Percentiles rank a stretch among this genome's conserved stretches.
Conservation (phyloP, 768 basidiomycete genomes). For the Rhodotorula diobovata region DNA sequence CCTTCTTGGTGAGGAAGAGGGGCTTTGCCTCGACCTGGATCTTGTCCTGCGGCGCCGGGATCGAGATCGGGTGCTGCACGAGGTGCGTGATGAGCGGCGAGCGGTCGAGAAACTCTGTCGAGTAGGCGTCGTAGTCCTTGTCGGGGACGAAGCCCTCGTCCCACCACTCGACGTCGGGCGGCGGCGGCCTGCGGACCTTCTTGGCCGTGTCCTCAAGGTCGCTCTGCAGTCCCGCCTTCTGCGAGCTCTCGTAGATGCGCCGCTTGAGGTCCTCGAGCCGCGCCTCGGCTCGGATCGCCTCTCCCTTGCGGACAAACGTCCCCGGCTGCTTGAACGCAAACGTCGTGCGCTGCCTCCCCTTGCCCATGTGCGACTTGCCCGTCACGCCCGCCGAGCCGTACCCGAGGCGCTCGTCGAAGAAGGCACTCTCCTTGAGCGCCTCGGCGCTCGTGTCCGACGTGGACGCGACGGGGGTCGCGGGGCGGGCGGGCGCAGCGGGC, state of each 20-base stretch:
- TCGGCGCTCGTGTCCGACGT: slow-evolving; percentile 43
- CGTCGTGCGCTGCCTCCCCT: slow-evolving; percentile 52
- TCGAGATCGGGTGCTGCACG: slow-evolving; percentile 94
- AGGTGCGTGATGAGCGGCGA: slow-evolving; percentile 74
- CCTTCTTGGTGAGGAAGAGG: slow-evolving; percentile 89
- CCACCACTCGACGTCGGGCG: slow-evolving; percentile 96
- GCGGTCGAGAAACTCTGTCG: slow-evolving; percentile 42
- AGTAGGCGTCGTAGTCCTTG: slow-evolving; percentile 60
- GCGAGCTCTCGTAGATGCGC: slow-evolving; percentile 84
- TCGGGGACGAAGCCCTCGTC: slow-evolving; percentile 77
- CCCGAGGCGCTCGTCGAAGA: slow-evolving; percentile 43
- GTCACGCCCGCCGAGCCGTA: slow-evolving; percentile 60
- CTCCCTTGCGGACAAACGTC: slow-evolving; percentile 59
- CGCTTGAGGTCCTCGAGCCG: slow-evolving; percentile 88
- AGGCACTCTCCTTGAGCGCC: slow-evolving; percentile 38
- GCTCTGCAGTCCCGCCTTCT: slow-evolving; percentile 88
- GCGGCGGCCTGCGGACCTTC: slow-evolving; percentile 75
- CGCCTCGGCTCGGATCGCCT: slow-evolving; percentile 54
- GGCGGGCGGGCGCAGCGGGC: slow-evolving; percentile 57
- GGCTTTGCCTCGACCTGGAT: slow-evolving; percentile 72
- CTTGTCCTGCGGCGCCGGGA: slow-evolving; percentile 84
- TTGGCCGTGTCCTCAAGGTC: slow-evolving; percentile 78
- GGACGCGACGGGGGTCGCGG: slow-evolving; percentile 44
- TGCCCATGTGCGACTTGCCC: slow-evolving; percentile 62
- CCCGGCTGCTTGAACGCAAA: slow-evolving; percentile 90